phyloP scores from a whole-genome alignment of 2,329 filamentous ascomycete genomes.

The Fusarium sp. region DNA sequence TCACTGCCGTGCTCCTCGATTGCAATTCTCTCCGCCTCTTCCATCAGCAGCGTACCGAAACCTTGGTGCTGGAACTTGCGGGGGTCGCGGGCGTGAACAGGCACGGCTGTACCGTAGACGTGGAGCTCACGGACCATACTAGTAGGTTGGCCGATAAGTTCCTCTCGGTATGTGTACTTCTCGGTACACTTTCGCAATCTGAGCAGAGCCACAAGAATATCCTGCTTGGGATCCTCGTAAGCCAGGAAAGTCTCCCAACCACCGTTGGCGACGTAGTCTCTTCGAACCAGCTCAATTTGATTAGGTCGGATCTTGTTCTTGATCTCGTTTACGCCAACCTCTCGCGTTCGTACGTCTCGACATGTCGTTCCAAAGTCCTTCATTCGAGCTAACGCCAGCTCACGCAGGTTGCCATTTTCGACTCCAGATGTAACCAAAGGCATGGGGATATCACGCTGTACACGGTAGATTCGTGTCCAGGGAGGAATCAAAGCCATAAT shows the following conservation, averaged over 20 bases:
- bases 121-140: conserved; percentile 95
- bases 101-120: conserved; percentile 97
- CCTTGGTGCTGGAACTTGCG: conserved; percentile 99
- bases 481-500: conserved; percentile 95
- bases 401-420: conserved; percentile 95
- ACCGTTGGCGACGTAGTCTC: conserved; percentile 94
- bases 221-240: conserved; percentile 98
- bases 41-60: conserved; percentile 96
- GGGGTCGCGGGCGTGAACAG: conserved; percentile 93
- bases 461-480: conserved; percentile 98
- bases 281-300: conserved; percentile 92
- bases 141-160: conserved; percentile 87
- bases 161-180: conserved; percentile 91
- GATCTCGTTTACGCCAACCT: conserved; percentile 98
- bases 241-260: conserved; percentile 99
- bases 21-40: conserved; percentile 96
- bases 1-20: conserved; percentile 91
- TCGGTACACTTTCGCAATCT: conserved; percentile 90
- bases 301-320: conserved; percentile 98
- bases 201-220: conserved; percentile 93
- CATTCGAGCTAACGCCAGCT: conserved; percentile 95
- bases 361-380: conserved; percentile 98
- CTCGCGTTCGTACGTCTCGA: conserved; percentile 93
- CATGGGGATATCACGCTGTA: conserved; percentile 99
- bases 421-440: conserved; percentile 98